Evolutionary conservation across 176 grass and related monocot species (phyloP), one percentile per base, ranked within the genome.

Genomic region (Typha latifolia): DNA sequence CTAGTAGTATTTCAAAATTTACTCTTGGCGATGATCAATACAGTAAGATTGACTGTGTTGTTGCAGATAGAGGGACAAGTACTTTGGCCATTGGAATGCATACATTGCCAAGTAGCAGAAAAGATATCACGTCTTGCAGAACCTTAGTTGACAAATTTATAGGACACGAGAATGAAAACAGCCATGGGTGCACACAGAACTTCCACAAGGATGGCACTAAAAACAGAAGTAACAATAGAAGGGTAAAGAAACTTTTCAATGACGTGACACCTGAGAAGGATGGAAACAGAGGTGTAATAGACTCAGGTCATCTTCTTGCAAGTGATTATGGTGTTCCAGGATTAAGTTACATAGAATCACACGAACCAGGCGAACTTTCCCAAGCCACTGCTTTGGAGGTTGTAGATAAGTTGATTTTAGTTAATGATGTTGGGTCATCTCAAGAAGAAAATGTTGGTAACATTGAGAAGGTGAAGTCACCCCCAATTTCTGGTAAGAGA

Each of bases 361-460:
- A 91, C 55, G 88, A 91, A 63, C 84, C 88, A 43, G 75, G 84
- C 34, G 81, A 84, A 72, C 67, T 16, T 34, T 86, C 84, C 67
- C 84, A 81, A 67, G 78, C 67, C 55, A 79, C 67, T 84, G 81
- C 88, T 75, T 66, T 91, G 77, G 64, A 72, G 23, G 26, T 76
- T 70, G 80, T 91, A 50, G 81, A 91, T 71, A 81, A 23, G 48
- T 63, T 86, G 32, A 66, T 91, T 49, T 62, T 49, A 70, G 78
- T 75, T 63, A 76, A 86, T 87, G 74, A 81, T 20, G n/a, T 48
- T 26, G 84, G 74, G 32, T 66, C 49, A 59, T 75, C 72, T 81
- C 71, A 79, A 52, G 65, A 75, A 69, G 61, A 23, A 21, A 67
- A 56, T 32, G 49, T 16, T 12, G 51, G 61, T 6, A 74, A 71